These are phyloP conservation scores for Suillus paluster DNA, from an alignment of 768 basidiomycete species.

Conservation along the genomic window DNA sequence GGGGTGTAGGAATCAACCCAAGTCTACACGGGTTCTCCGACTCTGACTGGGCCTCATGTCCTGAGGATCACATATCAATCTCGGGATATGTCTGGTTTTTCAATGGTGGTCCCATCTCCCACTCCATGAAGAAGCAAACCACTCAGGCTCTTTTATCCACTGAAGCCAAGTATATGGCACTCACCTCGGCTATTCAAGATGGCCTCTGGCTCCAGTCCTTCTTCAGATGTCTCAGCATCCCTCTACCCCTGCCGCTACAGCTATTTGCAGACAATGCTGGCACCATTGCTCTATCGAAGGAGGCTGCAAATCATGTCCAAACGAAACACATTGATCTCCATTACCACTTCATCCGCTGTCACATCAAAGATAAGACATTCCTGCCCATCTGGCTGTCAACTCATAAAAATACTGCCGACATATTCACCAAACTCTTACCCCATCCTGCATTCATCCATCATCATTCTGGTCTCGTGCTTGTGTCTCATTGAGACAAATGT, in stretches of 20 bases:
- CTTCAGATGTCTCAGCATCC: neutral
- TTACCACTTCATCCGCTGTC: neutral
- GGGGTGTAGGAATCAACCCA: neutral
- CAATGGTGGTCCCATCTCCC: conserved; percentile 17
- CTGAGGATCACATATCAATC: conserved; percentile 10
- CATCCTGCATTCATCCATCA: conserved; percentile 20
- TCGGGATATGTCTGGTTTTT: conserved; percentile 29
- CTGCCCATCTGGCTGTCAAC: conserved; percentile 5
- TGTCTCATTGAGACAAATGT: neutral
- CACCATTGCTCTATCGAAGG: neutral
- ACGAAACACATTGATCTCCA: neutral
- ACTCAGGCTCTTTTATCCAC: conserved; percentile 23
- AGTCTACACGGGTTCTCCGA: conserved; percentile 9
- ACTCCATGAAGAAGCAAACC: conserved; percentile 16
- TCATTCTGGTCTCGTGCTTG: neutral
- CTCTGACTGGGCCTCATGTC: conserved; percentile 18
- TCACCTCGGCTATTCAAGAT: neutral
- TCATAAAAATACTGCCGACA: neutral
- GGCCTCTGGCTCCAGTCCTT: neutral
- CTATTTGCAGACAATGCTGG: neutral
- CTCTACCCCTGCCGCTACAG: neutral
- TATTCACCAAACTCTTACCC: conserved; percentile 5
- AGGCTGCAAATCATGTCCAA: neutral
- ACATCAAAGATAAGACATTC: neutral
- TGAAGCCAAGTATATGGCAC: conserved; percentile 30